These are phyloP conservation scores for Pyrenophora teres DNA, from an alignment of 2,329 filamentous ascomycete species.

Conservation along the genomic window DNA sequence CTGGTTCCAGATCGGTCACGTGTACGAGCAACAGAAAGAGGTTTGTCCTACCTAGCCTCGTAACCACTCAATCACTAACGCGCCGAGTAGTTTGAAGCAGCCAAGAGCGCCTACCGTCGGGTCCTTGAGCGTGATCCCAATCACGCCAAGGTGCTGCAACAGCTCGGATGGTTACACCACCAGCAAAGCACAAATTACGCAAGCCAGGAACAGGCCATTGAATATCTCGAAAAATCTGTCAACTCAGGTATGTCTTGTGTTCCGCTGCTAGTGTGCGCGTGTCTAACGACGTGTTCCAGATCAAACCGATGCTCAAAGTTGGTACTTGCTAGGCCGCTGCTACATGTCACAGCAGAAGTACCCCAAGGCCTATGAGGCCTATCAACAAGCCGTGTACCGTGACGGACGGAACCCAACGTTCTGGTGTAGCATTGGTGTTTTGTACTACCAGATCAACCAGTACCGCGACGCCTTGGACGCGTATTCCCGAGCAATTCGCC, in stretches of 20 bases:
- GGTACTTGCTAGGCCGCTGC: constrained; percentile 95
- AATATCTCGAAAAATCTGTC: constrained; percentile 96
- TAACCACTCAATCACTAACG: constrained; percentile 27
- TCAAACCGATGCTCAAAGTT: constrained; percentile 93
- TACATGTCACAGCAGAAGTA: constrained; percentile 99
- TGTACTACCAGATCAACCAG: constrained; percentile 99
- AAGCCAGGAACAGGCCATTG: constrained; percentile 94
- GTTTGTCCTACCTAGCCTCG: constrained; percentile 61
- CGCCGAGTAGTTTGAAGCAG: constrained; percentile 77
- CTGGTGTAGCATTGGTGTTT: constrained; percentile 98
- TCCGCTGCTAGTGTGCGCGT: constrained; percentile 14
- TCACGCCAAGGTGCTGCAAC: constrained; percentile 96
- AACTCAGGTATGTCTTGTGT: constrained; percentile 70
- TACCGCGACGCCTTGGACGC: constrained; percentile 97
- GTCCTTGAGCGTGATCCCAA: constrained; percentile 94
- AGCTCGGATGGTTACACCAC: constrained; percentile 96
- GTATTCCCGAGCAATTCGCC: constrained; percentile 91
- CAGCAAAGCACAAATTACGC: constrained; percentile 90
- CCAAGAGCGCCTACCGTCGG: constrained; percentile 88
- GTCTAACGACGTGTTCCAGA: constrained; percentile 59
- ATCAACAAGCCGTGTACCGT: constrained; percentile 97
- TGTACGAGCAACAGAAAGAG: constrained; percentile 98
- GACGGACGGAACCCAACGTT: constrained; percentile 98
- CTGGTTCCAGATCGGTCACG: constrained; percentile 99
- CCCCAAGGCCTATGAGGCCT: constrained; percentile 96